Percentiles rank a stretch among this genome's conserved stretches.
Evolutionary conservation across 495 filamentous ascomycete genomes (phyloP).

Genomic region (Aspergillus cavernicola): DNA sequence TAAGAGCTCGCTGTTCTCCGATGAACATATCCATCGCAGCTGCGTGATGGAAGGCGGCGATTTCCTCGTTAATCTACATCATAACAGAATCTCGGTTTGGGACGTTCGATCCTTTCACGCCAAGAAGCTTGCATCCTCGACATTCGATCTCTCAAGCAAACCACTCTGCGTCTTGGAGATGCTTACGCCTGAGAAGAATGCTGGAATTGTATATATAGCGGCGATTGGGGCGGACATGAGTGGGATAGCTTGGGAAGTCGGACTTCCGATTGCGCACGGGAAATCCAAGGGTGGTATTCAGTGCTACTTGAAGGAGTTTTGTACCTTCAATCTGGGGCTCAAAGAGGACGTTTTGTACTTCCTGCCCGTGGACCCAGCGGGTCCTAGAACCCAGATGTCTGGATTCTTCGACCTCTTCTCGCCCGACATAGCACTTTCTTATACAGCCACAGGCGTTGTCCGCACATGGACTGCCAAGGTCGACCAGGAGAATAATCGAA

Average conservation of each 20-base stretch:
- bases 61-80: slow-evolving; percentile 77
- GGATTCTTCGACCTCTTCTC: slow-evolving; percentile 86
- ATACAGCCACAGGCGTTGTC: slow-evolving; percentile 70
- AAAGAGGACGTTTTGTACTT: slow-evolving; percentile 77
- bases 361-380: slow-evolving; percentile 86
- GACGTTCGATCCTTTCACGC: slow-evolving; percentile 60
- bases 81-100: slow-evolving; percentile 76
- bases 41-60: slow-evolving; percentile 70
- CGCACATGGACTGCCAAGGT: slow-evolving; percentile 85
- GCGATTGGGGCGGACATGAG: slow-evolving; percentile 78
- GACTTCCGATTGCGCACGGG: slow-evolving; percentile 29
- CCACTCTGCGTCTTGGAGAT: slow-evolving; percentile 79
- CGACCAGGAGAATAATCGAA: slow-evolving; percentile 46
- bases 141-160: slow-evolving; percentile 64
- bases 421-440: slow-evolving; percentile 83
- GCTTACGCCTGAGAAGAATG: slow-evolving; percentile 56
- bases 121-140: slow-evolving; percentile 50
- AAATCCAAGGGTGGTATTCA: slow-evolving; percentile 20
- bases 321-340: slow-evolving; percentile 65
- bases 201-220: slow-evolving; percentile 60
- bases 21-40: slow-evolving; percentile 77
- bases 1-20: slow-evolving; percentile 65
- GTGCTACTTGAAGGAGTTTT: slow-evolving; percentile 60
- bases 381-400: slow-evolving; percentile 64
- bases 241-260: slow-evolving; percentile 83